phyloP scores from a whole-genome alignment of 1,284 basidiomycete species.

The Stereum hirsutum region DNA sequence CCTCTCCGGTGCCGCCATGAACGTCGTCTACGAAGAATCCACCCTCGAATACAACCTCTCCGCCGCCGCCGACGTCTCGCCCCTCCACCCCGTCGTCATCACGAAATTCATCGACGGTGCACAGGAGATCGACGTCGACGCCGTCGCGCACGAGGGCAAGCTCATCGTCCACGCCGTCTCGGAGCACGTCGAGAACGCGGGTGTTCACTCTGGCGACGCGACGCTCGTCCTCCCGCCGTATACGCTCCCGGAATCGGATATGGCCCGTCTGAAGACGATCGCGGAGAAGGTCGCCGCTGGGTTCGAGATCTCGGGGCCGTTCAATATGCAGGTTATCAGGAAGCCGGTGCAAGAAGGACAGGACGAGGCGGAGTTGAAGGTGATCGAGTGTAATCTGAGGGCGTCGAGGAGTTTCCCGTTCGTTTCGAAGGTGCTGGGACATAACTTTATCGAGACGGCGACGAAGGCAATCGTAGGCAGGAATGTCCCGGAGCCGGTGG shows the following conservation, averaged over 20 bases:
- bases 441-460: slow-evolving; percentile 95
- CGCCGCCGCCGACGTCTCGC: slow-evolving; percentile 91
- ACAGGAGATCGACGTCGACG: slow-evolving; percentile 98
- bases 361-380: slow-evolving; percentile 76
- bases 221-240: slow-evolving; percentile 97
- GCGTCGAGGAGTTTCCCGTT: slow-evolving; percentile 99
- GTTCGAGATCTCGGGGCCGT: slow-evolving; percentile 96
- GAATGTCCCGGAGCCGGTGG: slow-evolving; percentile 89
- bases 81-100: slow-evolving; percentile 95
- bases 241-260: slow-evolving; percentile 70
- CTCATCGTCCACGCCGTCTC: slow-evolving; percentile 96
- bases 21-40: slow-evolving; percentile 92
- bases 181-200: slow-evolving; percentile 98
- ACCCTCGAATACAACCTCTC: slow-evolving; percentile 89
- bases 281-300: slow-evolving; percentile 93
- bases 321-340: slow-evolving; percentile 99
- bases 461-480: slow-evolving; percentile 87
- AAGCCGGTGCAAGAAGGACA: slow-evolving; percentile 53
- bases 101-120: slow-evolving; percentile 98
- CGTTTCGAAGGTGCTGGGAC: slow-evolving; percentile 95
- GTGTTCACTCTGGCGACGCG: slow-evolving; percentile 98
- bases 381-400: slow-evolving; percentile 98
- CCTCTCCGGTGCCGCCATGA: slow-evolving; percentile 98
- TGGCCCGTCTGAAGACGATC: slow-evolving; percentile 85
- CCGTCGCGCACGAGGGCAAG: slow-evolving; percentile 90